Percentiles rank a stretch among this genome's conserved stretches.
phyloP scores from a whole-genome alignment of 1,284 basidiomycete genomes.

The Fomitopsis betulina region DNA sequence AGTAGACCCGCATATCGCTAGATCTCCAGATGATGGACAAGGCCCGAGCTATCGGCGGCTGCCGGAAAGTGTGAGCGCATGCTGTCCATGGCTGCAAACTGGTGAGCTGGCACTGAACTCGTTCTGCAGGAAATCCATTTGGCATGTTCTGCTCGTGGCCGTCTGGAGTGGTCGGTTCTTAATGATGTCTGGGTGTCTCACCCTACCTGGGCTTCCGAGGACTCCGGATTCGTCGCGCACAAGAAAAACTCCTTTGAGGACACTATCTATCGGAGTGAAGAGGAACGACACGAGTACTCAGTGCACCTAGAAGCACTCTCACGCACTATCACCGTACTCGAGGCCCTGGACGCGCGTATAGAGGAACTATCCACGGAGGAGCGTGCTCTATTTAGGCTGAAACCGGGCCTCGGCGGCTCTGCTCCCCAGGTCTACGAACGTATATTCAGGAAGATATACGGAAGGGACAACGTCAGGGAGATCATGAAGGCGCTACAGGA shows the following conservation, averaged over 20 bases:
- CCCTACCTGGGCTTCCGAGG: conserved; percentile 97
- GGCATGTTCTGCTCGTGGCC: conserved; percentile 92
- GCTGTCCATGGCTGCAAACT: background rate
- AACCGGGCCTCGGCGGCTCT: conserved; percentile 85
- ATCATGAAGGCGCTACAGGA: conserved; percentile 92
- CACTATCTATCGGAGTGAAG: conserved; percentile 93
- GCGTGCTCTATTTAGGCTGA: conserved; percentile 78
- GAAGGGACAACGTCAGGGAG: conserved; percentile 77
- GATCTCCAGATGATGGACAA: conserved; percentile 68
- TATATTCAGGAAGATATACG: conserved; percentile 94
- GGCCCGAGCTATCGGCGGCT: conserved; percentile 91
- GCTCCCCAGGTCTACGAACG: conserved; percentile 90
- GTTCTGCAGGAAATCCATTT: conserved; percentile 74
- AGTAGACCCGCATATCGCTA: conserved; percentile 63
- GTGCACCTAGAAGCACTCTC: conserved; percentile 93
- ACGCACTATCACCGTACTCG: conserved; percentile 89
- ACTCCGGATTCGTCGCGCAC: conserved; percentile 90
- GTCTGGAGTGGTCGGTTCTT: conserved; percentile 93
- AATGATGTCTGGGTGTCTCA: conserved; percentile 98
- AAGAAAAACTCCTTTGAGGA: conserved; percentile 99
- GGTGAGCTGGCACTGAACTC: conserved; percentile 5
- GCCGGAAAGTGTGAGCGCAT: conserved; percentile 71
- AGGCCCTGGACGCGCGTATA: conserved; percentile 85
- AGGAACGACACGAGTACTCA: conserved; percentile 98
- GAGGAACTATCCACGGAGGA: conserved; percentile 90